A percentile compares a stretch with the other conserved stretches of the same genome.
Evolutionary conservation across 2,329 filamentous ascomycete species (phyloP).

Genomic region (Fusarium hostae): DNA sequence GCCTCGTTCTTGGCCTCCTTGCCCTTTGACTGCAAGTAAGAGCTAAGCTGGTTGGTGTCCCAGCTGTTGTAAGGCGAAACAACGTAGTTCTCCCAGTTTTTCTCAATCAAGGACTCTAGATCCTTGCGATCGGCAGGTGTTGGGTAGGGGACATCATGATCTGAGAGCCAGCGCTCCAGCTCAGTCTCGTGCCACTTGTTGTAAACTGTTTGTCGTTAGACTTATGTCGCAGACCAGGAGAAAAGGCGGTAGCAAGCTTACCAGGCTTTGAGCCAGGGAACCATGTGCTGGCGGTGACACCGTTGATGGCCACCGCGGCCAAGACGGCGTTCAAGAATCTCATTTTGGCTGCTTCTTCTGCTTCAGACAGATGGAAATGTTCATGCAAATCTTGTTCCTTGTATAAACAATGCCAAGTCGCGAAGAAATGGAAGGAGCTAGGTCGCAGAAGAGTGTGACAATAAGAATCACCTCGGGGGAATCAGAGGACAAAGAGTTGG

Average conservation of each 20-base stretch:
- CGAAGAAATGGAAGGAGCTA: neutral
- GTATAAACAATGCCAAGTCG: neutral
- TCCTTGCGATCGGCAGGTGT: slow-evolving; percentile 91
- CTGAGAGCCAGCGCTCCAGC: slow-evolving; percentile 94
- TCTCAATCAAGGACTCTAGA: slow-evolving; percentile 88
- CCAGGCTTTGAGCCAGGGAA: slow-evolving; percentile 79
- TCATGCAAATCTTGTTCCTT: neutral
- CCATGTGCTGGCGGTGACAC: slow-evolving; percentile 80
- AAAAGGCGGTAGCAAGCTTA: slow-evolving; percentile 57
- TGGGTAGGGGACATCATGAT: slow-evolving; percentile 92
- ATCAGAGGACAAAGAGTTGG: neutral
- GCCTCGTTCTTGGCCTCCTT: slow-evolving; percentile 74
- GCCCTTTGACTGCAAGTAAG: slow-evolving; percentile 77
- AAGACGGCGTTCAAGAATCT: slow-evolving; percentile 78
- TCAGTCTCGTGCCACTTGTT: slow-evolving; percentile 99
- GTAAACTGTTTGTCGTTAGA: slow-evolving; percentile 72
- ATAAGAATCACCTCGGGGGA: slow-evolving; percentile 7
- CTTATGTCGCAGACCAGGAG: neutral
- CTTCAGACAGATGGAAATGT: neutral
- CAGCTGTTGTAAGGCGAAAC: slow-evolving; percentile 80
- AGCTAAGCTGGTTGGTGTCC: slow-evolving; percentile 74
- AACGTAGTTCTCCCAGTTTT: slow-evolving; percentile 86
- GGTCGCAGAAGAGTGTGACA: slow-evolving; percentile 10
- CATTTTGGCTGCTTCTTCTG: slow-evolving; percentile 65
- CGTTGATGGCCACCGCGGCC: slow-evolving; percentile 76